Evolutionary conservation across 345 rosid genomes (phyloP).

Genomic region (Alliaria petiolata): DNA sequence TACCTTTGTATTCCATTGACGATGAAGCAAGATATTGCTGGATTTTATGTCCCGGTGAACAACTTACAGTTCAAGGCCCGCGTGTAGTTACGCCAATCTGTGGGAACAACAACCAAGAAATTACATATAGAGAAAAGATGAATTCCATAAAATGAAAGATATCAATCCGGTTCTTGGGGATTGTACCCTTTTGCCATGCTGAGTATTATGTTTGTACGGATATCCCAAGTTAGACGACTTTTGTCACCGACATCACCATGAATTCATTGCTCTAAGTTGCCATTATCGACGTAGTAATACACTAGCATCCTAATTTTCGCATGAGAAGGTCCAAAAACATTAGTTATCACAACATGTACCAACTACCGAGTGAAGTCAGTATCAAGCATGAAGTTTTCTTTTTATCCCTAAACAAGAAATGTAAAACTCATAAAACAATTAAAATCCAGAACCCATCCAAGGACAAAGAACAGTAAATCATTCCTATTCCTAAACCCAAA

Average conservation of each 20-base stretch:
- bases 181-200: conserved; percentile 91
- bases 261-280: conserved; percentile 94
- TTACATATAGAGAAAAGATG: neutral
- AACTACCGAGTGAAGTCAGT: neutral
- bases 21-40: conserved; percentile 83
- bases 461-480: neutral
- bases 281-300: conserved; percentile 85
- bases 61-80: conserved; percentile 97
- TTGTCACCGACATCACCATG: conserved; percentile 88
- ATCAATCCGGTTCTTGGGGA: neutral
- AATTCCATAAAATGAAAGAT: neutral
- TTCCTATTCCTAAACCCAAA: neutral
- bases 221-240: conserved; percentile 88
- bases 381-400: neutral
- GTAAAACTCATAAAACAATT: neutral
- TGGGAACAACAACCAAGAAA: neutral
- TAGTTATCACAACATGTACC: neutral
- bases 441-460: neutral
- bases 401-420: neutral
- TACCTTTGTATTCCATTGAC: conserved; percentile 83
- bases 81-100: conserved; percentile 98
- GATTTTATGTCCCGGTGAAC: conserved; percentile 95
- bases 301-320: conserved; percentile 79
- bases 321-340: conserved; percentile 3
- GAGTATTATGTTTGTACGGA: conserved; percentile 74